Conservation (phyloP, 225 moss, liverwort and hornwort genomes). For the Antitrichia curtipendula region DNA sequence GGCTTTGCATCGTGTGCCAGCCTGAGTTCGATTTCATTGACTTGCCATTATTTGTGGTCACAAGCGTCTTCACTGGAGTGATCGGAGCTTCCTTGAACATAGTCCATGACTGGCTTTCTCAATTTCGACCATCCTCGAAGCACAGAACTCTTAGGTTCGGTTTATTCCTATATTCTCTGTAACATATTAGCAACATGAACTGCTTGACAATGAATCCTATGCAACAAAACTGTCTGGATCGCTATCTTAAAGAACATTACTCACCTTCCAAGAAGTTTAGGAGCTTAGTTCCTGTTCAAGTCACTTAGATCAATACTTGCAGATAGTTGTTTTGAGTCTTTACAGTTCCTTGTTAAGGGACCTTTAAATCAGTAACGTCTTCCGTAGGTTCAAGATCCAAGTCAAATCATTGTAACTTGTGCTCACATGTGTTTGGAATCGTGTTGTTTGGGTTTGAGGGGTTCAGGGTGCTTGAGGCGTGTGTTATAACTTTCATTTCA, state of each 20-base stretch:
- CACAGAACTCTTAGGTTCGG: slow-evolving; percentile 34
- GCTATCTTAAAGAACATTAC: neutral
- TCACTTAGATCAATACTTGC: neutral
- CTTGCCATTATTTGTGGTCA: slow-evolving; percentile 71
- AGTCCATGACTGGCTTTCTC: slow-evolving; percentile 59
- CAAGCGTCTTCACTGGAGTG: slow-evolving; percentile 57
- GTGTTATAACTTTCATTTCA: slow-evolving; percentile 37
- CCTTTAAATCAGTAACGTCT: neutral
- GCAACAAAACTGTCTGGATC: neutral
- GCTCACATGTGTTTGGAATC: neutral
- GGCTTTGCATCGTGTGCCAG: slow-evolving; percentile 24
- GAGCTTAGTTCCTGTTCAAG: neutral
- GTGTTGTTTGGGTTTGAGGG: neutral
- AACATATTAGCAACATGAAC: neutral
- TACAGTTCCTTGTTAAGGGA: neutral
- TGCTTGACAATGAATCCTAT: neutral
- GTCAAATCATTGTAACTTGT: neutral
- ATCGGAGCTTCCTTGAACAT: slow-evolving; percentile 62
- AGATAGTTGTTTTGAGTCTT: neutral
- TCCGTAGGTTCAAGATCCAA: neutral
- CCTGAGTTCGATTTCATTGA: slow-evolving; percentile 58
- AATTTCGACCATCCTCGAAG: slow-evolving; percentile 45
- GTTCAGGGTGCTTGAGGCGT: slow-evolving; percentile 68
- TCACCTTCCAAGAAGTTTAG: neutral
- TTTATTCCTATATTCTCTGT: neutral